Evolutionary conservation across 106 monocot species (phyloP), one percentile per base, ranked within the genome.

Genomic region (Dendrobium huoshanense): DNA sequence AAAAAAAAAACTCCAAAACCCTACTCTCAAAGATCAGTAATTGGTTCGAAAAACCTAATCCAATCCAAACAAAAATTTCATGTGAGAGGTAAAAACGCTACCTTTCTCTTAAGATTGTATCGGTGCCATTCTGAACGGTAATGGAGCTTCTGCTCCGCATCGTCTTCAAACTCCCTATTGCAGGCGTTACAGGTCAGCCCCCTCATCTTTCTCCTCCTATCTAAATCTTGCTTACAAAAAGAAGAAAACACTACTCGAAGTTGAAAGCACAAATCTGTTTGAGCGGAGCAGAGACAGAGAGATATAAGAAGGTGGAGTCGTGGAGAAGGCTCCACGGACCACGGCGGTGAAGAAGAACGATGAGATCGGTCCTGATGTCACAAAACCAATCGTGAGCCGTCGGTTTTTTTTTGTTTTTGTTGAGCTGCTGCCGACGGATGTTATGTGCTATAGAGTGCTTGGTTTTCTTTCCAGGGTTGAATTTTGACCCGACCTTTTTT

Each of bases 91-190:
- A 43, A 74, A 37, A 49, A 37, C 16, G 7, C 24, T 82, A 96
- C 96, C 96, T 97, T 97, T 4, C 96, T 84, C 81, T 97, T 97
- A 87, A 97, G 96, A 75, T 97, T 96, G 88, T 96, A 96, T 55
- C 96, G 92, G 83, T 96, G 96, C 93, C 96, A 96, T 86, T 96
- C 90, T 20, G 93, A 96, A 67, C 88, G 84, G 81, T 92, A 94
- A 64, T 96, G 96, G 77, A 90, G 81, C 83, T 89, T 93, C 90
- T 88, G 89, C 81, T 90, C 73, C 75, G 33, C 80, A 16, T 96
- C 96, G 83, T 87, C 86, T n/a, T 67, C 87, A 76, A 92, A 90
- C 82, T 89, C 94, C 82, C 79, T 88, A 83, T 94, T 96, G 85
- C 94, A 96, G 18, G 96, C 84, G 86, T 92, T 94, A 87, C 96